phyloP scores from a whole-genome alignment of 345 rosid genomes.

The Leavenworthia alabamica region DNA sequence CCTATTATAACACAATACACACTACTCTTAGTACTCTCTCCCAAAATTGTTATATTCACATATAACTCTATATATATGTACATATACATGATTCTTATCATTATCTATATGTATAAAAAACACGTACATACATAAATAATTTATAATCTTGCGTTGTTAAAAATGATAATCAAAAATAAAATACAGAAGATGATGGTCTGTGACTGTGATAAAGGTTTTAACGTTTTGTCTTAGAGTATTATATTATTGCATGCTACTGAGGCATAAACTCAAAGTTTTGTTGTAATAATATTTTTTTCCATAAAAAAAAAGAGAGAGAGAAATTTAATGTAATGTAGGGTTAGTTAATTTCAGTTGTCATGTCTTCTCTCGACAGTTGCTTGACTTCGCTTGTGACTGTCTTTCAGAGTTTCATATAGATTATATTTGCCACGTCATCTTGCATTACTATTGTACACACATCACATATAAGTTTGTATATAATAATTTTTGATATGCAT shows the following conservation, averaged over 20 bases:
- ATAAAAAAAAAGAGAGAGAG: background rate
- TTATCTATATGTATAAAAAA: slow-evolving; percentile 1
- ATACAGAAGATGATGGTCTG: slow-evolving; percentile 10
- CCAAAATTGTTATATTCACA: slow-evolving; percentile 9
- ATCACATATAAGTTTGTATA: background rate
- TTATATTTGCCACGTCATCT: slow-evolving; percentile 14
- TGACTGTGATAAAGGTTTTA: slow-evolving; percentile 2
- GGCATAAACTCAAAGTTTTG: slow-evolving; percentile 12
- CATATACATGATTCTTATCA: background rate
- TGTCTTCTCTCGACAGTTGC: slow-evolving; percentile 31
- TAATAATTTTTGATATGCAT: background rate
- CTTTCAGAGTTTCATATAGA: background rate
- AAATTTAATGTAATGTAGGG: no score
- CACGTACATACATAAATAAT: background rate
- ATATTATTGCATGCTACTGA: background rate
- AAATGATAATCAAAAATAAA: background rate
- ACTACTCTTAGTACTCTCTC: slow-evolving; percentile 1
- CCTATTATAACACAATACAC: slow-evolving; percentile 12
- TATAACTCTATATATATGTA: background rate
- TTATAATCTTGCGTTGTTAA: background rate
- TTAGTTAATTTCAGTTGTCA: background rate
- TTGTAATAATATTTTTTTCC: background rate
- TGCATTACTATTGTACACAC: background rate
- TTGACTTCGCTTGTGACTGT: slow-evolving; percentile 21
- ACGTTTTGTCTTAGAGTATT: background rate